Conservation (phyloP, 2,329 filamentous ascomycete species). For the Penicillium brevicompactum region DNA sequence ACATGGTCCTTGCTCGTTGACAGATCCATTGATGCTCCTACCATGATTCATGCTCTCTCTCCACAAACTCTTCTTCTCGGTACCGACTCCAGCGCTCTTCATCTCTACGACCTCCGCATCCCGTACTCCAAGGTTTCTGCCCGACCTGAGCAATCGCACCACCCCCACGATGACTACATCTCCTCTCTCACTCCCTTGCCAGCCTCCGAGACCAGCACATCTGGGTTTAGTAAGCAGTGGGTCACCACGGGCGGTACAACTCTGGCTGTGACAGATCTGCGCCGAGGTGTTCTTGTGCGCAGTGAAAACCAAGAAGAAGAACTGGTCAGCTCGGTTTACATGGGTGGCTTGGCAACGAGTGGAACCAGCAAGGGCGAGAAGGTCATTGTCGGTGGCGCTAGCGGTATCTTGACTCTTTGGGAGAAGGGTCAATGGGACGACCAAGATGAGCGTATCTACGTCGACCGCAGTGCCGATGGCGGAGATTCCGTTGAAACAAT, state of each 20-base stretch:
- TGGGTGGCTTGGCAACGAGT: slow-evolving; percentile 71
- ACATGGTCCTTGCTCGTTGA: slow-evolving; percentile 28
- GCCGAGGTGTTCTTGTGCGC: slow-evolving; percentile 79
- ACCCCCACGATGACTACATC: slow-evolving; percentile 90
- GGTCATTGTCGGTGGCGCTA: slow-evolving; percentile 74
- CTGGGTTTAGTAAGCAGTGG: slow-evolving; percentile 92
- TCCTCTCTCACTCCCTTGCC: slow-evolving; percentile 85
- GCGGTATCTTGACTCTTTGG: slow-evolving; percentile 87
- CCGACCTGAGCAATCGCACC: slow-evolving; percentile 76
- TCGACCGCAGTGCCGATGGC: slow-evolving; percentile 64
- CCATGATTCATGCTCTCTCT: slow-evolving; percentile 78
- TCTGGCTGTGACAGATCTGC: slow-evolving; percentile 83
- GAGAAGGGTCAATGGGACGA: slow-evolving; percentile 95
- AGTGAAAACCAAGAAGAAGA: slow-evolving; percentile 97
- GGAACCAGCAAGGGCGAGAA: slow-evolving; percentile 71
- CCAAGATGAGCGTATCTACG: slow-evolving; percentile 83
- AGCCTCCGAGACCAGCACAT: slow-evolving; percentile 76
- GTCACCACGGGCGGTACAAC: slow-evolving; percentile 91
- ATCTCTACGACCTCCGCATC: slow-evolving; percentile 82
- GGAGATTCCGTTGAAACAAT: slow-evolving; percentile 83
- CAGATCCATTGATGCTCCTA: slow-evolving; percentile 67
- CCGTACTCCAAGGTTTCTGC: slow-evolving; percentile 56
- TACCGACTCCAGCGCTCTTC: slow-evolving; percentile 85
- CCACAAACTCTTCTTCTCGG: slow-evolving; percentile 86
- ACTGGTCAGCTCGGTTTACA: slow-evolving; percentile 76